These are phyloP conservation scores for Diplodia seriata DNA, from an alignment of 2,329 filamentous ascomycete species.

Conservation along the genomic window DNA sequence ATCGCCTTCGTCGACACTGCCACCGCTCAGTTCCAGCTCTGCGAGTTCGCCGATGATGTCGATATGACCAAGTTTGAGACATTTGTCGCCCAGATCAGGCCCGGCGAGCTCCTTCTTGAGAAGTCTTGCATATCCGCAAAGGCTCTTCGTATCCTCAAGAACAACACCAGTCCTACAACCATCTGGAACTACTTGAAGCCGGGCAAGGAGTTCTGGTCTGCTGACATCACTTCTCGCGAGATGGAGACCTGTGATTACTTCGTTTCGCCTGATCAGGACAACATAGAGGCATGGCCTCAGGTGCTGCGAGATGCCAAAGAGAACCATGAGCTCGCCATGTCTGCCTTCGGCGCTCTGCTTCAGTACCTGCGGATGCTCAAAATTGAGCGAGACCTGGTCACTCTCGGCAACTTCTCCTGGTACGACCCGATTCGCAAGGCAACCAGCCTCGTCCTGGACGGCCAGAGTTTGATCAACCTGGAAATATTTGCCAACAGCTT, in stretches of 20 bases:
- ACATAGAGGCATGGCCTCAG: conserved; percentile 77
- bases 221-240: conserved; percentile 80
- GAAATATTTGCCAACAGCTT: conserved; percentile 94
- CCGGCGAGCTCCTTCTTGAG: conserved; percentile 87
- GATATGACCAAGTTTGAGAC: conserved; percentile 98
- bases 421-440: conserved; percentile 93
- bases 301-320: conserved; percentile 73
- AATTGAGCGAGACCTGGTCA: conserved; percentile 84
- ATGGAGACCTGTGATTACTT: conserved; percentile 84
- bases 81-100: conserved; percentile 88
- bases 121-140: conserved; percentile 84
- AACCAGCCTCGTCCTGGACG: conserved; percentile 89
- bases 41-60: conserved; percentile 87
- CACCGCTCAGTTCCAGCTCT: conserved; percentile 93
- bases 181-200: conserved; percentile 95
- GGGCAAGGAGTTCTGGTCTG: conserved; percentile 87
- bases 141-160: conserved; percentile 90
- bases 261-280: conserved; percentile 61
- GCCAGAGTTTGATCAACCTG: conserved; percentile 96
- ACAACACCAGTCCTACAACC: conserved; percentile 89
- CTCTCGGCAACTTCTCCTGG: conserved; percentile 86
- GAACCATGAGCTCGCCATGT: conserved; percentile 80
- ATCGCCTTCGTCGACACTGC: conserved; percentile 95
- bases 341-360: conserved; percentile 84
- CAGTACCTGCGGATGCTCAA: conserved; percentile 85